Conservation (phyloP, 768 basidiomycete genomes). For the Flagelloscypha sp. region DNA sequence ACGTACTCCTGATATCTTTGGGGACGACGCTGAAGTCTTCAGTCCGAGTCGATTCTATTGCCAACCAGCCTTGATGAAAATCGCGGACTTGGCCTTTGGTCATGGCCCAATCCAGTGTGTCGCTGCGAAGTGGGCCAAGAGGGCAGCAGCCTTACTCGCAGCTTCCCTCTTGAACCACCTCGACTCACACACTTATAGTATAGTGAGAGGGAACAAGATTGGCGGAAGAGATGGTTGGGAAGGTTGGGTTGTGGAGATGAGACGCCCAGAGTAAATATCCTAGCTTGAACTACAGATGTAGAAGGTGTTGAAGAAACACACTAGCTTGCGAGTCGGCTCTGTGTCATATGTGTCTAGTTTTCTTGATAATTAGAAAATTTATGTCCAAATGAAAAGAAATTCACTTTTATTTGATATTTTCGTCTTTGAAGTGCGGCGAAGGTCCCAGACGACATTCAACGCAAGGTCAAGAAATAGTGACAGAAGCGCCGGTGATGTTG, state of each 20-base stretch:
- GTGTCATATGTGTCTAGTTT: no score
- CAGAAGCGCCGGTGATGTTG: no score
- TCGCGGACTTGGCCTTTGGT: conserved; percentile 38
- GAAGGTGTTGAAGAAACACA: no score
- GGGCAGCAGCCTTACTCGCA: conserved; percentile 40
- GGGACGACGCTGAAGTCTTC: conserved; percentile 27
- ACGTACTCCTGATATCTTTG: conserved; percentile 28
- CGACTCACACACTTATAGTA: conserved; percentile 18
- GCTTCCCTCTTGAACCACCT: conserved; percentile 32
- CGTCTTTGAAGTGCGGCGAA: no score
- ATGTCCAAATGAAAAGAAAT: no score
- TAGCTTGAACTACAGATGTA: no score
- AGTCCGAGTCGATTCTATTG: conserved; percentile 35
- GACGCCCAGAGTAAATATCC: no score
- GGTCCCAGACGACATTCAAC: no score
- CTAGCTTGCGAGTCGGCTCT: no score
- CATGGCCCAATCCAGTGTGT: conserved; percentile 38
- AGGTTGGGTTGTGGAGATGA: conserved; percentile 38
- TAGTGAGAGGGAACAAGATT: conserved; percentile 22
- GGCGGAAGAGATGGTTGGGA: conserved; percentile 36
- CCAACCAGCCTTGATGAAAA: conserved; percentile 12
- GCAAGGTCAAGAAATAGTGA: no score
- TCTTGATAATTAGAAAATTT: no score
- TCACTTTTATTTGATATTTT: no score
- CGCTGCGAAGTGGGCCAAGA: conserved; percentile 41